A percentile compares a stretch with the other conserved stretches of the same genome.
These are phyloP conservation scores for Kodamaea sagamina DNA, from an alignment of 805 yeast species.

Conservation along the genomic window DNA sequence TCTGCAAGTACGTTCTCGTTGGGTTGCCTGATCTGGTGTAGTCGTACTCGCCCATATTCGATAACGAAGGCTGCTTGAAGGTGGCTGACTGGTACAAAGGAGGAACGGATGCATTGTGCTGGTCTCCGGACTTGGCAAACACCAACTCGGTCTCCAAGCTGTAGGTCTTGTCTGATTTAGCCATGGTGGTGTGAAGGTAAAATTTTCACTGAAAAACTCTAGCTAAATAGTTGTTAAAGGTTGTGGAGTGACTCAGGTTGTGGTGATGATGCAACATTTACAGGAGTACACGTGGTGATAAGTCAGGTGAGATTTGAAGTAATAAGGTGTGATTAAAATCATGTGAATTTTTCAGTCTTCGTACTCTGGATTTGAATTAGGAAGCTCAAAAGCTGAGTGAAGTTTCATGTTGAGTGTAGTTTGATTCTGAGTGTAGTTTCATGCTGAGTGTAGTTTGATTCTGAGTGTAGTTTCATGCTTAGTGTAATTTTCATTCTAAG, in stretches of 20 bases:
- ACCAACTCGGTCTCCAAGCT: constrained; percentile 72
- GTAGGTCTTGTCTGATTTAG: constrained; percentile 30
- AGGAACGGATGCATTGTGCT: constrained; percentile 76
- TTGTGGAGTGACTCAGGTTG: constrained; percentile 6
- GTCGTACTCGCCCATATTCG: constrained; percentile 69
- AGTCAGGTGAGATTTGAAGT: constrained; percentile 6
- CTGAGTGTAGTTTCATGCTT: too few relatives aligned
- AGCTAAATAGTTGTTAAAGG: constrained; percentile 1
- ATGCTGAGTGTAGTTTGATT: too few relatives aligned
- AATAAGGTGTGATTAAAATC: not conserved
- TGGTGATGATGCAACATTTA: constrained; percentile 11
- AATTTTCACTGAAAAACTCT: constrained; percentile 2
- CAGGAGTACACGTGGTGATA: constrained; percentile 10
- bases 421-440: too few relatives aligned
- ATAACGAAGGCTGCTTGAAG: constrained; percentile 74
- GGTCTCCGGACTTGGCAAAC: constrained; percentile 59
- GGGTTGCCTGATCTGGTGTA: constrained; percentile 95
- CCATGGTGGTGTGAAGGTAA: not conserved
- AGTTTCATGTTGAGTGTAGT: too few relatives aligned
- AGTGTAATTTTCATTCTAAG: too few relatives aligned
- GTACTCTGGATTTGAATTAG: not conserved
- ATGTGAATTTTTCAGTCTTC: too few relatives aligned
- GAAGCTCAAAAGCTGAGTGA: too few relatives aligned
- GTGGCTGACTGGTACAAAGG: constrained; percentile 96
- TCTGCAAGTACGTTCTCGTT: constrained; percentile 77